Base-by-base conservation (phyloP, 331 rosid species). In the Quercus lobata region DNA sequence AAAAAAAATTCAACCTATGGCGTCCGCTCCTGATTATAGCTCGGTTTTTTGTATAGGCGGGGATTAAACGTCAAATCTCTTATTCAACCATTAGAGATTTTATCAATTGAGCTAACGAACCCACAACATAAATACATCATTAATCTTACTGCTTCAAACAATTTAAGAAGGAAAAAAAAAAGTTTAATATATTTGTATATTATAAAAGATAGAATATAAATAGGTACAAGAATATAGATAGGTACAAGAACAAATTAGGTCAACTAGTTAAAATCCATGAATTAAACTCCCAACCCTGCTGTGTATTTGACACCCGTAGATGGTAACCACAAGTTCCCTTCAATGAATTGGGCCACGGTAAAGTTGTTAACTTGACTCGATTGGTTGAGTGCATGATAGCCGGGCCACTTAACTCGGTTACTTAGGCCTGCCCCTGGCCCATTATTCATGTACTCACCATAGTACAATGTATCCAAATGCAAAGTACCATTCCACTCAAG, bases 281-380 rank as follows among this genome's bases (percentile, higher is more conserved):
- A 41, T 41, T 41, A 41, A 41, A 21, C 55, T 69, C 74, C 83
- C 19, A 95, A 83, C 3, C 92, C 92, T 4, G 97, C 87, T 2
- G 76, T 86, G 87, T 61, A 95, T 12, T 57, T 72, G 21, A 95
- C 96, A 27, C 99, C 99, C 0, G 98, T 95, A 0, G 96, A 63
- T 19, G 98, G 98, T 78, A 95, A 80, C 99, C 99, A 95, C 1
- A 90, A 49, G 83, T 91, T 80, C 32, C 99, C 99, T 25, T 93
- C 83, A 83, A 95, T 87, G 69, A 95, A 93, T 21, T 84, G 80
- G 3, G 97, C 78, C 37, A 95, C 99, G 0, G 97, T 91, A 79
- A 74, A 94, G 63, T 80, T 83, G 69, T 56, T 35, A 1, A 88
- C 97, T 25, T 85, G 65, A 5, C 62, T 78, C 0, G 97, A 70